Evolutionary conservation across 2,329 filamentous ascomycete genomes (phyloP), one percentile per base, ranked within the genome.

Genomic region (Paecilomyces niveus): DNA sequence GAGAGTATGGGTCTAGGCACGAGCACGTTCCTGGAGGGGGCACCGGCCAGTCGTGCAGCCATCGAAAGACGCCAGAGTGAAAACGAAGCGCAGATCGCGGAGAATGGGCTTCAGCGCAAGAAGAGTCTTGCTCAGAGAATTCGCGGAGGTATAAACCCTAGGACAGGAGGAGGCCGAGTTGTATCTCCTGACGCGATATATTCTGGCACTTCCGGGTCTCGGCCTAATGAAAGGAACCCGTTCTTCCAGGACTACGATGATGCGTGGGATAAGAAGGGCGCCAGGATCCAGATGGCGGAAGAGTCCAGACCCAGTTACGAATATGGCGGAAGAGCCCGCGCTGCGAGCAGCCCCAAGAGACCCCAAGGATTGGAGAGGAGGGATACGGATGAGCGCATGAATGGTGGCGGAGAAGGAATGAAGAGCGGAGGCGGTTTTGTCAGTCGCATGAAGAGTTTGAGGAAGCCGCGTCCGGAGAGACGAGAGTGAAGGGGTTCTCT

Each of bases 81-180:
- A 61, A 83, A 88, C 53, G 82, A 83, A 59, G 65, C 70, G 29
- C 70, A 77, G 57, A 74, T 81, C 22, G 61, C 70, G 18, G 75
- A 76, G 31, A 80, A 81, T 8, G 88, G 89, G 4, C 75, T 99
- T 50, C 86, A 88, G 64, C 87, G 94, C 60, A 97, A 97, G 82
- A 97, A 97, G 80, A 97, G 92, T 29, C 81, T 99, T 60, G 94
- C 92, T 2, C 92, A 97, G 72, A 89, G 92, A 58, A 89, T 99
- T 71, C 88, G 39, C n/a, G 39, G 92, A 49, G 89, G 90, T 63
- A 92, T 95, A 67, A 87, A 86, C 18, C 39, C 39, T 61, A 83
- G 83, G n/a, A 82, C 85, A 24, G 77, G 78, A 24, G 78, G 84
- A 26, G 83, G 85, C 49, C 82, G 88, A 53, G 73, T 85, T 58